Evolutionary conservation across 1,284 basidiomycete species (phyloP), one percentile per base, ranked within the genome.

Genomic region (Ceratobasidium sp.): DNA sequence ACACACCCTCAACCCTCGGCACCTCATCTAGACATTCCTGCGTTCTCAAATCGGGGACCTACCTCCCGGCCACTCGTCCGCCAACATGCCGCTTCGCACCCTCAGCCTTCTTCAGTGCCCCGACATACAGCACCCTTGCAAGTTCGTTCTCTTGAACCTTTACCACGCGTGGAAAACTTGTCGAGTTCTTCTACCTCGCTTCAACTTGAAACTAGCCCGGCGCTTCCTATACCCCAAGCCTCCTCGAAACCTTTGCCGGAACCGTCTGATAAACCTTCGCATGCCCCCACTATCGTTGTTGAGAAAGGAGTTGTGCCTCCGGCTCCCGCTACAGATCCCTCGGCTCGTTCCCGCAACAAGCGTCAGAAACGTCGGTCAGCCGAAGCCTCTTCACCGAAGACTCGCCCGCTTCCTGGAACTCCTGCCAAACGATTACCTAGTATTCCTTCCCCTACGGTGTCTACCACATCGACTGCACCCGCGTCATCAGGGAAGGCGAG

Each of bases 321-420:
- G 14, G 44, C 69, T 48, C 53, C 69, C 19, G 33, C 33, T 24
- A 72, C 69, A 7, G 57, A 56, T 31, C 69, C 69, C 15, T 11
- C 62, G 57, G 29, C 47, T 5, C 69, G 66, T 22, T 47, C 53
- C 7, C 24, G n/a, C 8, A 29, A 27, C 1, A 60, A 51, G 9
- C 57, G 27, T 33, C 27, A 41, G 17, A 47, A 53, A 27, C 69
- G 57, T 11, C 44, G 69, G 27, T 72, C 69, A 33, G 47, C 69
- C 7, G 69, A 72, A 15, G 56, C 44, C 2, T 54, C 22, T 2
- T 33, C 27, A 19, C 24, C 66, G 19, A 31, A 56, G 22, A 22
- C 41, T 15, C n/a, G 47, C 5, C 33, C 22, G 19, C 48, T 27
- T 15, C 9, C 69, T 2, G 5, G n/a, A 15, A 8, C 47, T n/a